Percentiles rank a stretch among this genome's conserved stretches.
Evolutionary conservation across 2,329 filamentous ascomycete species (phyloP).

Genomic region (Colletotrichum melonis): DNA sequence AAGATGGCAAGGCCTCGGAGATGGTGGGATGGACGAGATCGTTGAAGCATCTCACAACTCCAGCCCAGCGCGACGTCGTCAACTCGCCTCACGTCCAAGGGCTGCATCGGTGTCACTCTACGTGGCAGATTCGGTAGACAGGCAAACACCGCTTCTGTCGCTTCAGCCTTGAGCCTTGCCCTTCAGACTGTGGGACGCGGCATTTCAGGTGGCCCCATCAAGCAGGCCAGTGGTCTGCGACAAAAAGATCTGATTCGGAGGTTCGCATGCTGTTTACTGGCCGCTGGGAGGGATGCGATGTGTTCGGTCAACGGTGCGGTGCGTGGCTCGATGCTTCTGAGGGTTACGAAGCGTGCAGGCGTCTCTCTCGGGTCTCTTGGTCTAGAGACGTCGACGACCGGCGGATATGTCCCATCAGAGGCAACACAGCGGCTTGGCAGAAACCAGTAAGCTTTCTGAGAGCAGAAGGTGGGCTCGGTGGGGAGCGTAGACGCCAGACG

Average conservation of each 20-base stretch:
- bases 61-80: background rate
- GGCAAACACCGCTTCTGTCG: background rate
- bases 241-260: background rate
- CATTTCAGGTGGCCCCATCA: background rate
- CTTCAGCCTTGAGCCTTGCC: background rate
- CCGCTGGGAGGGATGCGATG: background rate
- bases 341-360: background rate
- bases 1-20: conserved; percentile 3
- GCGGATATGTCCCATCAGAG: conserved; percentile 20
- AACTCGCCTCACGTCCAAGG: background rate
- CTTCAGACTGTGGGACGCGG: background rate
- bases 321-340: background rate
- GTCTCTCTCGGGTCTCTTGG: background rate
- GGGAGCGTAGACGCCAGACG: background rate
- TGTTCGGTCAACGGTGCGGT: background rate
- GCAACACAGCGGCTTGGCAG: conserved; percentile 30
- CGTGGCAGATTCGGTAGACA: conserved; percentile 1
- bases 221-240: background rate
- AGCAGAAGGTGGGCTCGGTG: conserved; percentile 28
- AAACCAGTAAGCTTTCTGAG: conserved; percentile 25
- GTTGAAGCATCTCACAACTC: background rate
- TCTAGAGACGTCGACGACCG: background rate
- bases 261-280: background rate
- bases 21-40: background rate
- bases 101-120: conserved; percentile 4